A percentile compares a stretch with the other conserved stretches of the same genome.
phyloP scores from a whole-genome alignment of 176 grass and related monocot species.

The Musa acuminata region DNA sequence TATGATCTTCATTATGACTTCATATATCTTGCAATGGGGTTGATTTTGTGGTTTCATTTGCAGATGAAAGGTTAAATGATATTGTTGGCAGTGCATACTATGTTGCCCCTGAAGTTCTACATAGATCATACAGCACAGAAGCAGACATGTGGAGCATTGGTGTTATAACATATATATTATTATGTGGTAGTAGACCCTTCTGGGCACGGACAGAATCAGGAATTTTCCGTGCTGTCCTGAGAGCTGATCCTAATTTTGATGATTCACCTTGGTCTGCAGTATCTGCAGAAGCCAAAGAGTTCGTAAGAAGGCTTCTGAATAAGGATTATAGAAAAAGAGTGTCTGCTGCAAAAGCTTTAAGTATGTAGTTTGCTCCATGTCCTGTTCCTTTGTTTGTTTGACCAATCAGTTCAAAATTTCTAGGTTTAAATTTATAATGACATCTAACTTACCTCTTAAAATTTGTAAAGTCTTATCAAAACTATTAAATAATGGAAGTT shows the following conservation, averaged over 20 bases:
- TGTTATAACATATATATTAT: conserved; percentile 93
- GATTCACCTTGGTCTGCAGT: conserved; percentile 71
- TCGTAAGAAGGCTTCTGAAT: conserved; percentile 92
- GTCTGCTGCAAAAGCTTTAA: conserved; percentile 92
- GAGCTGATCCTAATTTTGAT: conserved; percentile 93
- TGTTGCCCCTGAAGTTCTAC: conserved; percentile 95
- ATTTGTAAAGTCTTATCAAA: not conserved
- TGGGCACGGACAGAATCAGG: conserved; percentile 98
- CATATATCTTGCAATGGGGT: not conserved
- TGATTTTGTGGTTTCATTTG: conserved; percentile 12
- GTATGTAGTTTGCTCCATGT: conserved; percentile 33
- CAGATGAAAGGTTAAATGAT: conserved; percentile 99
- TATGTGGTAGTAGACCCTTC: conserved; percentile 94
- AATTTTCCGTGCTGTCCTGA: conserved; percentile 94
- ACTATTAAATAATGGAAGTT: not conserved
- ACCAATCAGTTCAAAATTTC: conserved; percentile 13
- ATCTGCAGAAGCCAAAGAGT: conserved; percentile 86
- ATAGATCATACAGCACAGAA: conserved; percentile 93
- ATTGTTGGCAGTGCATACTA: conserved; percentile 99
- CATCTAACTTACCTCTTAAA: not conserved
- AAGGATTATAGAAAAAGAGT: conserved; percentile 99
- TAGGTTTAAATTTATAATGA: not conserved
- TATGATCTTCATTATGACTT: not conserved
- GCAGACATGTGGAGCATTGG: conserved; percentile 99
- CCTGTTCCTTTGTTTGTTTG: conserved; percentile 3